phyloP scores from a whole-genome alignment of 495 filamentous ascomycete genomes.

The Bombardia bombarda region DNA sequence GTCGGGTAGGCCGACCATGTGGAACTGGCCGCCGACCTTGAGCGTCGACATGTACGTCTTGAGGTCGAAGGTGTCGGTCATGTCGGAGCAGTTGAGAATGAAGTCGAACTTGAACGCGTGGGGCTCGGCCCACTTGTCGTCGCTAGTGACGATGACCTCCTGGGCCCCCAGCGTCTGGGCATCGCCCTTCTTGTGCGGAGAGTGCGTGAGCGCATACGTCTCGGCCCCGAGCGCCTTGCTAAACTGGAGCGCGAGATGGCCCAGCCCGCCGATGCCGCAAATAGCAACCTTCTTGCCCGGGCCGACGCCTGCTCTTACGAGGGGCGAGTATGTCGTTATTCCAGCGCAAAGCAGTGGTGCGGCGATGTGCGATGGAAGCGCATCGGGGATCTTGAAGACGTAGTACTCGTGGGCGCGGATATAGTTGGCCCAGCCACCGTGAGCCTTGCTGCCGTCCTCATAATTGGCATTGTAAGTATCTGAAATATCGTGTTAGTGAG shows the following conservation, averaged over 20 bases:
- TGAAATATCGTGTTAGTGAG: too few relatives aligned
- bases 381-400: conserved; percentile 66
- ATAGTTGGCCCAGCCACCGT: conserved; percentile 41
- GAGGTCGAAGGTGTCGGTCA: conserved; percentile 58
- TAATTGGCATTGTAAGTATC: conserved; percentile 28
- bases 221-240: conserved; percentile 58
- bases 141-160: conserved; percentile 56
- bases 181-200: conserved; percentile 50
- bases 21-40: conserved; percentile 63
- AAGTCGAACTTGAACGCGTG: conserved; percentile 60
- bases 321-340: conserved; percentile 61
- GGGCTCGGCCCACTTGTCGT: conserved; percentile 54
- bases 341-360: conserved; percentile 79
- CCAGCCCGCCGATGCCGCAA: conserved; percentile 65
- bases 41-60: conserved; percentile 57
- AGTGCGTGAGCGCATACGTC: conserved; percentile 60
- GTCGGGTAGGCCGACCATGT: conserved; percentile 66
- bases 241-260: conserved; percentile 57
- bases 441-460: conserved; percentile 20
- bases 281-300: conserved; percentile 65
- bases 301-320: conserved; percentile 52
- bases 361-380: conserved; percentile 51
- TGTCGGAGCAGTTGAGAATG: conserved; percentile 65
- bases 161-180: conserved; percentile 55
- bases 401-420: conserved; percentile 72